Evolutionary conservation across 2,329 filamentous ascomycete species (phyloP).

Genomic region (Dothideomycetes sp.): DNA sequence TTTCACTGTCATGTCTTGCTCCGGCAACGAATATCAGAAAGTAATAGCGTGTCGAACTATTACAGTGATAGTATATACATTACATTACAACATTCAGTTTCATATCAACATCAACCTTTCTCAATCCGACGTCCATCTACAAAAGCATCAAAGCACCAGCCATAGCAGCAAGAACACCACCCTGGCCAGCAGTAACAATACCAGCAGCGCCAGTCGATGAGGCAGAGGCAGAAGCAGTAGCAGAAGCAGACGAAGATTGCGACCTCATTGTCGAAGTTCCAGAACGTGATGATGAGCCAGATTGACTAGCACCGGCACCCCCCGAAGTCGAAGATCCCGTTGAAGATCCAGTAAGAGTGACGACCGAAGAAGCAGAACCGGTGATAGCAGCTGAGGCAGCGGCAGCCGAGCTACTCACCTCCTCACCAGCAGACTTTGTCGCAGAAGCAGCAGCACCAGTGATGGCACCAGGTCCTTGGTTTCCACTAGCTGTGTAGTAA

Average conservation of each 20-base stretch:
- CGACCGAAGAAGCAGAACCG: background rate
- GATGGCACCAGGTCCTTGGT: conserved; percentile 34
- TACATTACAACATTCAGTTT: too few relatives aligned
- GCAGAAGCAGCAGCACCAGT: conserved; percentile 26
- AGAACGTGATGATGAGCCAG: background rate
- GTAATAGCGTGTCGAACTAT: too few relatives aligned
- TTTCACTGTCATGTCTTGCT: too few relatives aligned
- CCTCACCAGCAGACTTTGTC: background rate
- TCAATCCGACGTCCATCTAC: background rate
- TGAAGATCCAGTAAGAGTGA: background rate
- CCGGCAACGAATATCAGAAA: too few relatives aligned
- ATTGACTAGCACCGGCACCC: background rate
- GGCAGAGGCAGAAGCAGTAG: background rate
- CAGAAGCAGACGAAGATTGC: background rate
- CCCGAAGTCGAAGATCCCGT: background rate
- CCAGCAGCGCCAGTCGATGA: conserved; percentile 1
- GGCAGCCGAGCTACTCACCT: background rate
- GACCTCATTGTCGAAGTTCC: background rate
- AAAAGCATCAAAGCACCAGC: conserved; percentile 9
- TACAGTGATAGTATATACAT: too few relatives aligned
- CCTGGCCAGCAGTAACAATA: background rate
- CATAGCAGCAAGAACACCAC: conserved; percentile 1
- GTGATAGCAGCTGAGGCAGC: background rate
- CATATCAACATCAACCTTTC: too few relatives aligned
- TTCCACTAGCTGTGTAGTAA: conserved; percentile 34